Evolutionary conservation across 2,329 filamentous ascomycete genomes (phyloP).

Genomic region (Ceratocystis huliohia): DNA sequence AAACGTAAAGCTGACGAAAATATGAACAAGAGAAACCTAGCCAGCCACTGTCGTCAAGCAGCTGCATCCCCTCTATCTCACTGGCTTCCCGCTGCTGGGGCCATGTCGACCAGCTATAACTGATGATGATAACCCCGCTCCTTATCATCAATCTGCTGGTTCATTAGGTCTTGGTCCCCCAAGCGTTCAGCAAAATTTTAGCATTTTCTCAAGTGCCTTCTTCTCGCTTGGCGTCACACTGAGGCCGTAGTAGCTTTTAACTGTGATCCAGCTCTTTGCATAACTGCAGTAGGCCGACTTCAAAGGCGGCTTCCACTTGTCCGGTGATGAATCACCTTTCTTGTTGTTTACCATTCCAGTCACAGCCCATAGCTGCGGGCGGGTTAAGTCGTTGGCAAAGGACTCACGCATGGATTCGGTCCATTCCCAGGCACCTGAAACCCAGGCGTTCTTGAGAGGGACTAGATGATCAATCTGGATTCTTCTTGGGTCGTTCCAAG

Average conservation of each 20-base stretch:
- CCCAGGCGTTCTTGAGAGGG: slow-evolving; percentile 69
- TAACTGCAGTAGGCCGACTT: slow-evolving; percentile 64
- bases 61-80: too few species aligned
- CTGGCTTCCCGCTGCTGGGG: too few species aligned
- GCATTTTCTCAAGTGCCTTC: slow-evolving; percentile 50
- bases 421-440: slow-evolving; percentile 61
- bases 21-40: not conserved
- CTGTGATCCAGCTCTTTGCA: slow-evolving; percentile 61
- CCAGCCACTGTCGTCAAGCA: not conserved
- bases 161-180: not conserved
- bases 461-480: slow-evolving; percentile 78
- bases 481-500: slow-evolving; percentile 54
- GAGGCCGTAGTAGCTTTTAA: slow-evolving; percentile 61
- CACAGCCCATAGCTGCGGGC: slow-evolving; percentile 67
- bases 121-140: not conserved
- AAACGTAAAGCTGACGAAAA: not conserved
- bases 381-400: slow-evolving; percentile 65
- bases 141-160: not conserved
- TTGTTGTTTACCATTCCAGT: slow-evolving; percentile 62
- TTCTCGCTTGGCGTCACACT: slow-evolving; percentile 62
- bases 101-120: not conserved
- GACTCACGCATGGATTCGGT: slow-evolving; percentile 51
- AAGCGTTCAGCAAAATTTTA: slow-evolving; percentile 44
- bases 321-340: slow-evolving; percentile 63
- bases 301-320: slow-evolving; percentile 62